Evolutionary conservation across 108 stramenopile genomes (phyloP).

Genomic region (Nannochloropsis gaditana): DNA sequence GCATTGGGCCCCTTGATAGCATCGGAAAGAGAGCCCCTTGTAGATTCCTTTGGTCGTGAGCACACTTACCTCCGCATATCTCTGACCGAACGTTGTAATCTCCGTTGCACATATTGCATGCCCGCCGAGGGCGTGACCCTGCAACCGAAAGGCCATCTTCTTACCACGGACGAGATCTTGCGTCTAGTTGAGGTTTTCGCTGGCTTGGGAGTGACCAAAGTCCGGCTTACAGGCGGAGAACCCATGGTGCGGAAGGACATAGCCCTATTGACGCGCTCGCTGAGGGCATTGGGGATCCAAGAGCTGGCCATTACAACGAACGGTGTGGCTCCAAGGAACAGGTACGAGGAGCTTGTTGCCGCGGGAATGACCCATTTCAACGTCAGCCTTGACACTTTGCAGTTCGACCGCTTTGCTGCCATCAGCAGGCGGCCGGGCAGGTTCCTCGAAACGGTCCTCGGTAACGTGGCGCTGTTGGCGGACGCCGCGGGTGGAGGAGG

Average conservation of each 20-base stretch:
- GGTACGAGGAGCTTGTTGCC: constrained; percentile 65
- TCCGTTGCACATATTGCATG: constrained; percentile 97
- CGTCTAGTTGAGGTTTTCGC: constrained; percentile 69
- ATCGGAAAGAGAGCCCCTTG: constrained; percentile 23
- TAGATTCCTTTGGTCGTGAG: constrained; percentile 71
- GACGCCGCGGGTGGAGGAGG: constrained; percentile 30
- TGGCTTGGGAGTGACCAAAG: constrained; percentile 57
- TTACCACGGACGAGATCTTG: constrained; percentile 73
- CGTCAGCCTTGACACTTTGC: constrained; percentile 83
- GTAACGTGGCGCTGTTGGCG: not conserved
- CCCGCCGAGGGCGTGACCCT: constrained; percentile 81
- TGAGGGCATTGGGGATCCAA: constrained; percentile 43
- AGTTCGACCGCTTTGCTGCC: constrained; percentile 68
- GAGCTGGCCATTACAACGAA: constrained; percentile 94
- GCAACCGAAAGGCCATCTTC: constrained; percentile 58
- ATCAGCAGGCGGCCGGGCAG: constrained; percentile 78
- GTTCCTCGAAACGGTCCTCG: constrained; percentile 57
- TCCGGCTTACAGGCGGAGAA: constrained; percentile 71
- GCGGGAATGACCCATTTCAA: constrained; percentile 87
- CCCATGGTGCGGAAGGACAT: constrained; percentile 79
- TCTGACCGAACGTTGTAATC: constrained; percentile 90
- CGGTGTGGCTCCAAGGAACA: constrained; percentile 67
- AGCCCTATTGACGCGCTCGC: constrained; percentile 57
- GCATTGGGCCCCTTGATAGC: not conserved
- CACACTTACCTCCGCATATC: constrained; percentile 94